These are phyloP conservation scores for Bipolaris victoriae DNA, from an alignment of 2,329 filamentous ascomycete species.

Conservation along the genomic window DNA sequence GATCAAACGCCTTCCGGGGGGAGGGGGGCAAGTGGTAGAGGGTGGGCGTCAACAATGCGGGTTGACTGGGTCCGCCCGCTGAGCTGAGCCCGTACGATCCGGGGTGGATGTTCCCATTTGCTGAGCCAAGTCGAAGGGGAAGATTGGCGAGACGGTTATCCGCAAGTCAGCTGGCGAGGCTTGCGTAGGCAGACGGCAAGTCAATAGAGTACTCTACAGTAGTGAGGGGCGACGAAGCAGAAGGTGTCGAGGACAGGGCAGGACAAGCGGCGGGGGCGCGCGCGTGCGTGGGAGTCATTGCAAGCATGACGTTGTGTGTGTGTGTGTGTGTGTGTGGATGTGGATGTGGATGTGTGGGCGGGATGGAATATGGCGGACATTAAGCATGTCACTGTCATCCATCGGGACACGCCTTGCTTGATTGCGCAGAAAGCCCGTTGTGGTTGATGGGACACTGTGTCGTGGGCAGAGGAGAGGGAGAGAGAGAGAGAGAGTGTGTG, in stretches of 20 bases:
- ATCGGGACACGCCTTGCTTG: no score
- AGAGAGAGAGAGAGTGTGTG: no score
- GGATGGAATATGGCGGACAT: no score
- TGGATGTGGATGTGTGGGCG: neutral
- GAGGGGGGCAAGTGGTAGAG: constrained; percentile 17
- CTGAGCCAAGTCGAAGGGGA: constrained; percentile 10
- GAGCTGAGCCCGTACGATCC: constrained; percentile 27
- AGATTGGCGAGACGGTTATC: constrained; percentile 22
- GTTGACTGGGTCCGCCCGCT: constrained; percentile 13
- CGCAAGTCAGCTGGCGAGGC: constrained; percentile 27
- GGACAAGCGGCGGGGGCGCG: neutral
- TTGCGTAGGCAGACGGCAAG: constrained; percentile 16
- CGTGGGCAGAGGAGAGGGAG: no score
- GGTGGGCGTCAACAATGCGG: constrained; percentile 11
- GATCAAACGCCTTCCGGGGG: constrained; percentile 22
- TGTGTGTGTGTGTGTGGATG: no score
- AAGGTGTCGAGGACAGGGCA: neutral
- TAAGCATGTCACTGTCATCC: no score
- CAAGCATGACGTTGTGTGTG: constrained; percentile 17
- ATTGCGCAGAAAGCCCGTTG: no score
- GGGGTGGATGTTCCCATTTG: constrained; percentile 17
- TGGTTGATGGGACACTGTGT: no score
- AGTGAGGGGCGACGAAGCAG: constrained; percentile 4
- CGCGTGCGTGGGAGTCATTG: constrained; percentile 2
- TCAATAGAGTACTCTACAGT: neutral